These are phyloP conservation scores for Agarophyton chilense DNA, from an alignment of 23 red algal genomes.

Conservation along the genomic window DNA sequence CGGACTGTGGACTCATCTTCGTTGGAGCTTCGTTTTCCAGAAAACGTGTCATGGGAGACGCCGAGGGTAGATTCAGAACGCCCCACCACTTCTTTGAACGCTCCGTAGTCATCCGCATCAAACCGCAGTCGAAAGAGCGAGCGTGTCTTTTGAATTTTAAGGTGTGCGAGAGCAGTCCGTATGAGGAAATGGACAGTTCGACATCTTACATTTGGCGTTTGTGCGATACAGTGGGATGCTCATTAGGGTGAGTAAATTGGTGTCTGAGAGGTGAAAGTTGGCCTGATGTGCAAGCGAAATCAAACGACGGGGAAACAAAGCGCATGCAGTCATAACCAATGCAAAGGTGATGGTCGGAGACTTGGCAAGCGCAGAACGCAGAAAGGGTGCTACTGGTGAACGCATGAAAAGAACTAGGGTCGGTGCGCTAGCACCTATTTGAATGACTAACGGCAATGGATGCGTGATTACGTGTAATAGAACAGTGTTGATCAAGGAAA, in stretches of 20 bases:
- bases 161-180: neutral
- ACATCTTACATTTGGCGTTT: neutral
- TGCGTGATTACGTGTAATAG: constrained; percentile 45
- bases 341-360: constrained; percentile 4
- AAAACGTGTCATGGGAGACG: too few relatives aligned
- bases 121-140: constrained; percentile 39
- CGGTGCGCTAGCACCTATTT: constrained; percentile 12
- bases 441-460: constrained; percentile 34
- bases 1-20: too few relatives aligned
- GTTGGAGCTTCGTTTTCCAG: too few relatives aligned
- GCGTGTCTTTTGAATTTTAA: neutral
- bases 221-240: neutral
- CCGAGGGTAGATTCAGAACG: constrained; percentile 20
- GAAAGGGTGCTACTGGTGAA: neutral
- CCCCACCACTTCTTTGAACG: constrained; percentile 48
- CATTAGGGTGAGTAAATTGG: constrained; percentile 34
- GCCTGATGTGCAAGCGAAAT: neutral
- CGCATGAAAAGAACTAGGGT: neutral
- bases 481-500: neutral
- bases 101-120: constrained; percentile 42
- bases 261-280: constrained; percentile 23
- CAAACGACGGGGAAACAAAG: constrained; percentile 44
- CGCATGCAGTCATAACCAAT: constrained; percentile 40
- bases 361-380: constrained; percentile 3
- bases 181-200: constrained; percentile 17